These are phyloP conservation scores for Solanum pennellii DNA, from an alignment of 257 asterid genomes.

Conservation along the genomic window DNA sequence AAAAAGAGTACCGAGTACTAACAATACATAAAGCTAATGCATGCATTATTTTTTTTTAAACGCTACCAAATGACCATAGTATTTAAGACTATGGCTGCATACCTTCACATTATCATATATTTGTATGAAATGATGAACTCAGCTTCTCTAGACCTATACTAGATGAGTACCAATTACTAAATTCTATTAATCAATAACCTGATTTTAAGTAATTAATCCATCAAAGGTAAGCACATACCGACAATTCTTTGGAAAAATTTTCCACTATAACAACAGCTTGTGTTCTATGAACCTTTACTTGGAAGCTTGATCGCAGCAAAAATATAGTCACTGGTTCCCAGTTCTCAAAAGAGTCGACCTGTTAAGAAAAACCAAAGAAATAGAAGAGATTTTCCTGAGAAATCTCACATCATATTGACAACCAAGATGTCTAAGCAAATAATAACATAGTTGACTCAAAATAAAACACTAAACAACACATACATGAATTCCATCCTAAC, in stretches of 20 bases:
- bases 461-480: not conserved
- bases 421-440: not conserved
- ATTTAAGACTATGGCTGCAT: not conserved
- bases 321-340: slow-evolving; percentile 72
- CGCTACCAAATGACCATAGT: not conserved
- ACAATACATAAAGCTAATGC: too few relatives aligned
- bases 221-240: slow-evolving; percentile 42
- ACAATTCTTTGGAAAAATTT: slow-evolving; percentile 61
- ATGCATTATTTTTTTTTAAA: not conserved
- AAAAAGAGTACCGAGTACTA: not conserved
- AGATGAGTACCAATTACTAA: not conserved
- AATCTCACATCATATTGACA: not conserved
- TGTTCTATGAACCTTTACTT: slow-evolving; percentile 58
- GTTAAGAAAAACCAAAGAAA: slow-evolving; percentile 12
- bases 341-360: slow-evolving; percentile 70
- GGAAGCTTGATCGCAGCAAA: slow-evolving; percentile 66
- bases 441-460: not conserved
- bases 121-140: not conserved
- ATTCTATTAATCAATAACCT: not conserved
- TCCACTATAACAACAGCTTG: slow-evolving; percentile 56
- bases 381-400: not conserved
- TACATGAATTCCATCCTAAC: not conserved
- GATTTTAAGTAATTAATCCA: not conserved
- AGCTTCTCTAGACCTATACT: not conserved
- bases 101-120: not conserved